Percentiles rank a stretch among this genome's conserved stretches.
These are phyloP conservation scores for Stentor roeselii DNA, from an alignment of 73 alveolate species.

Conservation along the genomic window DNA sequence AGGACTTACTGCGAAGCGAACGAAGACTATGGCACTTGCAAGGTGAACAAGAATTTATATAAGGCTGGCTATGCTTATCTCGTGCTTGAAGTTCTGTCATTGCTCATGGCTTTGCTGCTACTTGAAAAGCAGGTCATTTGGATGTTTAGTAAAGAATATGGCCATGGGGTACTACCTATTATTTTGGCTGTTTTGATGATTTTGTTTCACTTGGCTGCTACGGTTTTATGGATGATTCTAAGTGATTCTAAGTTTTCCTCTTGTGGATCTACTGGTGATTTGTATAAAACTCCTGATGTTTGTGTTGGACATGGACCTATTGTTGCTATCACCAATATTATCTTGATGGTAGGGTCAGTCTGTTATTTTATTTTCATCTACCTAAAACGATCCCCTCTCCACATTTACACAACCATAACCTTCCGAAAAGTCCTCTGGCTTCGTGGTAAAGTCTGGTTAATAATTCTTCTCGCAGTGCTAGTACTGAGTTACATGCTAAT, in stretches of 20 bases:
- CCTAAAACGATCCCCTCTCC: neutral
- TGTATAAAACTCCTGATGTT: neutral
- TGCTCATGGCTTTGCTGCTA: neutral
- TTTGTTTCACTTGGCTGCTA: neutral
- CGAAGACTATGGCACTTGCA: neutral
- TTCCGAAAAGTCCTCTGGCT: neutral
- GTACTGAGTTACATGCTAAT: neutral
- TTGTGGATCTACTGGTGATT: neutral
- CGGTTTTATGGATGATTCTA: neutral
- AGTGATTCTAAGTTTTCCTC: neutral
- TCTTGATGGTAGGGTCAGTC: neutral
- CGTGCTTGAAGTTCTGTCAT: neutral
- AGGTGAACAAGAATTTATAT: neutral
- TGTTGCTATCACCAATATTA: neutral
- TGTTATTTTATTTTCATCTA: neutral
- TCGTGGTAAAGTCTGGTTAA: neutral
- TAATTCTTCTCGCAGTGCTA: neutral
- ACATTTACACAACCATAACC: neutral
- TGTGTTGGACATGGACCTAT: neutral
- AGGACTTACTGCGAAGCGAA: neutral
- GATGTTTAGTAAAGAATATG: neutral
- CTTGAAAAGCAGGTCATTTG: neutral
- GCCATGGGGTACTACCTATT: neutral
- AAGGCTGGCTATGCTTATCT: neutral
- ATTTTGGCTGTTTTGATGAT: neutral